phyloP scores from a whole-genome alignment of 1,139 yeast genomes.

The Scheffersomyces titani region DNA sequence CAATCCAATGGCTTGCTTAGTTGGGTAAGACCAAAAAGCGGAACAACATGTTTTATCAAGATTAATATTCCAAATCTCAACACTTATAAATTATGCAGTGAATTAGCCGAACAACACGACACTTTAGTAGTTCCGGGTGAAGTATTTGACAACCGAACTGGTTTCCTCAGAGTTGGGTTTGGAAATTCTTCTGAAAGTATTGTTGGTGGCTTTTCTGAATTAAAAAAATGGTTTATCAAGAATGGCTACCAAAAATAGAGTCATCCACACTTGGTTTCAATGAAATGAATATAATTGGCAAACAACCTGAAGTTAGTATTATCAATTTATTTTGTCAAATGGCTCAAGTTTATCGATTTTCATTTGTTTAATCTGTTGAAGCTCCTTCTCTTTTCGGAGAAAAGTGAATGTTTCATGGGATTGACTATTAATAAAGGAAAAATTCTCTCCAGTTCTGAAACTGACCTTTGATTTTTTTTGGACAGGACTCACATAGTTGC shows the following conservation, averaged over 20 bases:
- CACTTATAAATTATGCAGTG: conserved; percentile 35
- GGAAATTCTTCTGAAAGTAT: conserved; percentile 41
- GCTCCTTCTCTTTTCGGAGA: background rate
- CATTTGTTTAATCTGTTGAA: background rate
- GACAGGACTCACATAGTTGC: background rate
- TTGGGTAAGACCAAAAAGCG: conserved; percentile 50
- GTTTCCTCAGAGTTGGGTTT: conserved; percentile 51
- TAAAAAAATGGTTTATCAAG: background rate
- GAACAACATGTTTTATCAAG: conserved; percentile 49
- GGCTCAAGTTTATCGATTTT: background rate
- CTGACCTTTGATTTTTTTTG: too few relatives aligned
- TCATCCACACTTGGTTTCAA: too few relatives aligned
- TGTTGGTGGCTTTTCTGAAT: conserved; percentile 5
- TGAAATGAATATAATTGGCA: background rate
- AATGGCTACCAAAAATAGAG: background rate
- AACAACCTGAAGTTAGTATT: background rate
- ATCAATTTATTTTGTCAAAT: background rate
- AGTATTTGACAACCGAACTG: conserved; percentile 39
- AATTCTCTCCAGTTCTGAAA: background rate
- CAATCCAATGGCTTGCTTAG: conserved; percentile 31
- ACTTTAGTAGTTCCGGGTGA: conserved; percentile 56
- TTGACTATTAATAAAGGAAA: background rate
- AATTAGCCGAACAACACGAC: conserved; percentile 33
- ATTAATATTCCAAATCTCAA: conserved; percentile 25
- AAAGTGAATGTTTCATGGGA: background rate